phyloP scores from a whole-genome alignment of 352 stramenopile genomes.

The Globisporangium emineosum region DNA sequence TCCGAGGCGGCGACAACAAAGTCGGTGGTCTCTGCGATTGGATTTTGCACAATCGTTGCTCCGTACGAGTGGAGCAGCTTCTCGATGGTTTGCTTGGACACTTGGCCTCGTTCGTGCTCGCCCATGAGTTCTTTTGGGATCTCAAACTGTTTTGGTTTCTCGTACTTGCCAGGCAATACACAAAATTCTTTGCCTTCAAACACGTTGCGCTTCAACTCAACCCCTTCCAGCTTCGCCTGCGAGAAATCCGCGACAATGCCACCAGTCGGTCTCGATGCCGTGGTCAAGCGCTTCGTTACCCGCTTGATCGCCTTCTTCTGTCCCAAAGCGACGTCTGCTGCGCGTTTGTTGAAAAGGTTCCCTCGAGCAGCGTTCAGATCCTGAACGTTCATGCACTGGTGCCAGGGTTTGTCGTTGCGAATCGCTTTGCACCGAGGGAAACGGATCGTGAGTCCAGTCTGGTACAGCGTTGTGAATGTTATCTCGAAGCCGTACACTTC shows the following conservation, averaged over 20 bases:
- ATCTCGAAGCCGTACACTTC: slow-evolving; percentile 87
- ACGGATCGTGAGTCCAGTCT: slow-evolving; percentile 76
- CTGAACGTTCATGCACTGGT: slow-evolving; percentile 75
- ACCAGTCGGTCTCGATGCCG: slow-evolving; percentile 19
- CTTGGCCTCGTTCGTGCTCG: slow-evolving; percentile 17
- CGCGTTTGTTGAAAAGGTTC: slow-evolving; percentile 65
- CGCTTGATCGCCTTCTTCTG: slow-evolving; percentile 59
- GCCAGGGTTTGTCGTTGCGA: slow-evolving; percentile 80
- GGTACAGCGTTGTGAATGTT: slow-evolving; percentile 76
- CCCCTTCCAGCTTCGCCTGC: slow-evolving; percentile 49
- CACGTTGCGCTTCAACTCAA: slow-evolving; percentile 54
- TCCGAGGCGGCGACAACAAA: slow-evolving; percentile 64
- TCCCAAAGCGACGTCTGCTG: slow-evolving; percentile 63
- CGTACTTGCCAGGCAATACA: slow-evolving; percentile 77
- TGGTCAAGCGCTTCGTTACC: slow-evolving; percentile 28
- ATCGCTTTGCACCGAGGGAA: slow-evolving; percentile 83
- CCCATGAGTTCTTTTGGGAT: slow-evolving; percentile 37
- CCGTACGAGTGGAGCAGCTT: slow-evolving; percentile 70
- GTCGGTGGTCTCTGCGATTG: slow-evolving; percentile 54
- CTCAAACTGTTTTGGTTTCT: slow-evolving; percentile 12
- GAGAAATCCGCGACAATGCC: slow-evolving; percentile 60
- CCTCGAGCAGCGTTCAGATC: slow-evolving; percentile 67
- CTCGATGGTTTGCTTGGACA: slow-evolving; percentile 76
- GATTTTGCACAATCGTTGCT: slow-evolving; percentile 72
- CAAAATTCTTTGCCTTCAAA: slow-evolving; percentile 76